Evolutionary conservation across 129 eudicot species (phyloP), one percentile per base, ranked within the genome.

Genomic region (Solidago caesia): DNA sequence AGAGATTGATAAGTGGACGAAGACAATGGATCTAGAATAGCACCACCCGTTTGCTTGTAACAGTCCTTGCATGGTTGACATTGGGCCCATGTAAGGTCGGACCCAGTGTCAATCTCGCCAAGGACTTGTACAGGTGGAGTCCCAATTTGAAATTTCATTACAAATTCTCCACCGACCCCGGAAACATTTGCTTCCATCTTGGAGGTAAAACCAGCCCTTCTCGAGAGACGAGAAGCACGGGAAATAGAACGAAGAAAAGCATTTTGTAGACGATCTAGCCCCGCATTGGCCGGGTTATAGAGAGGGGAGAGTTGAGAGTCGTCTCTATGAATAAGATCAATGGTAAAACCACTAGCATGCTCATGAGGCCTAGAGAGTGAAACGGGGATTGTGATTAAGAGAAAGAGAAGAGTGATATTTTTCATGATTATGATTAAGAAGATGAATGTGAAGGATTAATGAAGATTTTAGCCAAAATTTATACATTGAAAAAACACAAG

Each of bases 21-120:
- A 0, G 65, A 65, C 0, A 12, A 9, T 4, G 98, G 94, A 5
- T 75, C 74, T 5, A 89, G 84, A 13, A 82, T 10, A 0, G 96
- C 91, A 2, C 89, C 88, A 5, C 33, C 2, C 4, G 4, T 13
- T 79, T 89, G 96, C 9, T 86, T 64, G 84, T 53, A 88, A 59
- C 92, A 91, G 1, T 72, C 4, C 2, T 26, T 5, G 71, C 97
- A 91, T 0, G 96, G 92, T 48, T 44, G 21, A 69, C 97, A 91
- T 14, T 86, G 96, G 26, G 80, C 77, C 96, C 97, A 88, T 0
- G 85, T 71, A 12, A 91, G 72, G 46, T 91, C 96, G 4, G 90
- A 84, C 41, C 97, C 97, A 0, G 97, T 88, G 68, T 91, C 97
- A 2, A 71, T 92, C 14, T 86, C 70, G 16, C 62, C 92, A 2